These are phyloP conservation scores for Grigorovia jiainica DNA, from an alignment of 805 yeast genomes.

Conservation along the genomic window DNA sequence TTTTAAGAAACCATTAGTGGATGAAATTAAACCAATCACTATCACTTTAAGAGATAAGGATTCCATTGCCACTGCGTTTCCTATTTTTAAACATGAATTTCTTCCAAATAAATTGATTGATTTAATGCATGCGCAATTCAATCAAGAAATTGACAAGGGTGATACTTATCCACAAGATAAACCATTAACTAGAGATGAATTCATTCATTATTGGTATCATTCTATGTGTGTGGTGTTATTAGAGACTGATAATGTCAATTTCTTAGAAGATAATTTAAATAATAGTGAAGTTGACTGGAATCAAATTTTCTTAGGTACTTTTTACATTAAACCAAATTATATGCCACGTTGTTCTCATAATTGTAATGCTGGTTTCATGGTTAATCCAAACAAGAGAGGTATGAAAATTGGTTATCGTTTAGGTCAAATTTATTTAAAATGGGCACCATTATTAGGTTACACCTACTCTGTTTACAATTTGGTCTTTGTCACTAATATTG, in stretches of 20 bases:
- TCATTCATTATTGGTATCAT: slow-evolving; percentile 55
- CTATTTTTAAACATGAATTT: slow-evolving; percentile 39
- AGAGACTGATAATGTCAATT: slow-evolving; percentile 29
- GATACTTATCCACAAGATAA: slow-evolving; percentile 59
- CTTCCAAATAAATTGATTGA: slow-evolving; percentile 44
- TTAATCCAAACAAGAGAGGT: slow-evolving; percentile 51
- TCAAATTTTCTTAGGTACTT: slow-evolving; percentile 53
- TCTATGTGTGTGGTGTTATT: slow-evolving; percentile 58
- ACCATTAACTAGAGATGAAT: slow-evolving; percentile 37
- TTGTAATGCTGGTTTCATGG: slow-evolving; percentile 83
- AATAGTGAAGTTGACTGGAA: slow-evolving; percentile 34
- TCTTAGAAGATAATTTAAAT: slow-evolving; percentile 6
- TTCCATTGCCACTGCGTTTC: slow-evolving; percentile 48
- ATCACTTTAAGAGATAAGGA: slow-evolving; percentile 37
- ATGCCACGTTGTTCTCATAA: slow-evolving; percentile 76
- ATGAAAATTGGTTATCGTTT: slow-evolving; percentile 58
- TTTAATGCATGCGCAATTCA: slow-evolving; percentile 43
- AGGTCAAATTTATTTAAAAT: slow-evolving; percentile 54
- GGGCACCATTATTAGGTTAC: slow-evolving; percentile 76
- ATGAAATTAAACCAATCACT: slow-evolving; percentile 30
- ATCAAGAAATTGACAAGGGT: slow-evolving; percentile 61
- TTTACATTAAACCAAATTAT: slow-evolving; percentile 81
- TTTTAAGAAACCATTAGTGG: slow-evolving; percentile 25
- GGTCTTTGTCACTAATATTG: slow-evolving; percentile 73
- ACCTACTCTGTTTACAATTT: slow-evolving; percentile 78